Evolutionary conservation across 2,329 filamentous ascomycete species (phyloP).

Genomic region (Colletotrichum brevisporum): DNA sequence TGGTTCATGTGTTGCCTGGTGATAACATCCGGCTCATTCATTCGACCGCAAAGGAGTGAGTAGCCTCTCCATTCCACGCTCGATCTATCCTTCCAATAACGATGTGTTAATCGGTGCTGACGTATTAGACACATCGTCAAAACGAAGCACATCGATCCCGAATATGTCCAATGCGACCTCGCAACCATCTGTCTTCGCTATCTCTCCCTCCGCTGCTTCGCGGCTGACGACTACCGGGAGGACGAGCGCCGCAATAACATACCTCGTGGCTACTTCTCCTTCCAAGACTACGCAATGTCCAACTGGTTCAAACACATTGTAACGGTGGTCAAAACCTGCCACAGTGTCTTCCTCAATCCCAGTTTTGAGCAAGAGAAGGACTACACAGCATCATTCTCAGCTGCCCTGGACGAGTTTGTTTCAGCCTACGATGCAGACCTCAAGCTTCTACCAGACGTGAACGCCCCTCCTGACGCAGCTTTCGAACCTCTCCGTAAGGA

Average conservation of each 20-base stretch:
- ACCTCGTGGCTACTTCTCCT: constrained; percentile 49
- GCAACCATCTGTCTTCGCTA: constrained; percentile 52
- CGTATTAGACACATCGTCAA: constrained; percentile 44
- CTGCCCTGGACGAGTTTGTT: constrained; percentile 32
- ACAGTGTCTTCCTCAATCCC: constrained; percentile 20
- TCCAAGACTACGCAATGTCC: constrained; percentile 56
- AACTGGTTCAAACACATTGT: constrained; percentile 53
- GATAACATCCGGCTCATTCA: constrained; percentile 56
- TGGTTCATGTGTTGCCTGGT: constrained; percentile 51
- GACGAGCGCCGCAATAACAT: constrained; percentile 36
- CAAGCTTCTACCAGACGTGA: background rate
- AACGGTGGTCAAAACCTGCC: constrained; percentile 40
- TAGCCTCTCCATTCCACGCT: background rate
- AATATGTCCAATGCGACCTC: constrained; percentile 49
- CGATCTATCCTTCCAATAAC: no score
- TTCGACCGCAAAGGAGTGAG: constrained; percentile 52
- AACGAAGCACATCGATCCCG: constrained; percentile 44
- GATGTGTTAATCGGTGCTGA: background rate
- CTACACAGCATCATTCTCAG: background rate
- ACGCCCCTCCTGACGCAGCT: background rate
- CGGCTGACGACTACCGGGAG: constrained; percentile 31
- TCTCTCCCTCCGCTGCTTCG: constrained; percentile 51
- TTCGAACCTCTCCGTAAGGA: background rate
- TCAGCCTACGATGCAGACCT: constrained; percentile 18
- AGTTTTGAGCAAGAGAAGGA: background rate